Evolutionary conservation across 202 grass and related monocot genomes (phyloP), one percentile per base, ranked within the genome.

Genomic region (Cymbopogon flexuosus): DNA sequence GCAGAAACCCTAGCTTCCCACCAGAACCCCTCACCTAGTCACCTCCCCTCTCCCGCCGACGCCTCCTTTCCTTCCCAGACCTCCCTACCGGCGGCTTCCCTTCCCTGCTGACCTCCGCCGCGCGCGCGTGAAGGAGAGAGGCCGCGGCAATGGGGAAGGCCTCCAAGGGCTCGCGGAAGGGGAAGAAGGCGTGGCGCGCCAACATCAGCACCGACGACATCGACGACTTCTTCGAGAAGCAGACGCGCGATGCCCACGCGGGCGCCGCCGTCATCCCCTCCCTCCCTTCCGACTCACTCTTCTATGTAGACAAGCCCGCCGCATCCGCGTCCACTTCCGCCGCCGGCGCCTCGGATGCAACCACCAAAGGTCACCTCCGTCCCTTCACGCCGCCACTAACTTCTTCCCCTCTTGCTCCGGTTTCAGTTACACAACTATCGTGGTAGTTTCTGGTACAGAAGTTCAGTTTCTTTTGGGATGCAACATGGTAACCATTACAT

Each of bases 151-250:
- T 94, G 92, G 96, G 96, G 40, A 99, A 93, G 82, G 84, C 74
- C 18, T 79, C 90, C 29, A 99, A 93, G 83, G 82, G 86, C 2
- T 95, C 92, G 54, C 86, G 96, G 70, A 98, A 93, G 58, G 96
- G 96, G 52, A 99, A 99, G 90, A 99, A 99, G 88, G 96, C 92
- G 19, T 99, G 96, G 96, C 88, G 96, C 14, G 64, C 92, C 54
- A 99, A 99, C 87, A 99, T 99, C 88, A 35, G 78, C 72, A 99
- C 96, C 2, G 86, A 92, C 40, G 96, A 99, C 83, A 90, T 99
- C 80, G 84, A 91, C 6, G 92, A 91, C 6, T 99, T 91, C 83
- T 88, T 87, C 79, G 90, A 99, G 83, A 88, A 96, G 83, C 79
- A 88, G 86, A 99, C 90, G 29, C 91, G 82, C 51, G 90, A 99